A percentile compares a stretch with the other conserved stretches of the same genome.
Evolutionary conservation across 345 rosid species (phyloP).

Genomic region (Citrus sinensis): DNA sequence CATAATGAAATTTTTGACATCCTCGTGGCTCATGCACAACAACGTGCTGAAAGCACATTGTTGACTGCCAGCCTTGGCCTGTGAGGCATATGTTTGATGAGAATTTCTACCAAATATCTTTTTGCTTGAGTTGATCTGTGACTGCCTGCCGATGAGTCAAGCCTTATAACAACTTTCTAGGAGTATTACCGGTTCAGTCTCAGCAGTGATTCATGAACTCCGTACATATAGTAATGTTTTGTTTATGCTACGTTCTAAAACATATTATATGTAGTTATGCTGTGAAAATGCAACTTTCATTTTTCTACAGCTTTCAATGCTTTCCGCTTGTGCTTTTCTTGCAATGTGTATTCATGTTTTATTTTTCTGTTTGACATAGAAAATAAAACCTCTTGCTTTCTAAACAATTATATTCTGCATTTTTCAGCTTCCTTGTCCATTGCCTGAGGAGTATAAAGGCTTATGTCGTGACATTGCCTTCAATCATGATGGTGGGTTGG

Average conservation of each 20-base stretch:
- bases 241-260: background rate
- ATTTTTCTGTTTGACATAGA: background rate
- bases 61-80: background rate
- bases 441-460: slow-evolving; percentile 47
- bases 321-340: background rate
- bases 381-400: background rate
- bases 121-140: background rate
- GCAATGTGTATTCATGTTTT: background rate
- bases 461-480: slow-evolving; percentile 58
- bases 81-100: background rate
- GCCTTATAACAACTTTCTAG: background rate
- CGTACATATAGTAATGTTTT: background rate
- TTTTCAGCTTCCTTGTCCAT: slow-evolving; percentile 72
- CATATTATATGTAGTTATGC: background rate
- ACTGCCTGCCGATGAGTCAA: background rate
- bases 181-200: background rate
- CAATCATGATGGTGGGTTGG: slow-evolving; percentile 59
- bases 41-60: background rate
- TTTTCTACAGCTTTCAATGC: background rate
- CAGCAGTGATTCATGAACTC: background rate
- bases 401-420: slow-evolving; percentile 1
- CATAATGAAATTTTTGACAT: background rate
- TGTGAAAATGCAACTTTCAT: background rate
- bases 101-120: background rate
- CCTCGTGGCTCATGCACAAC: background rate